phyloP scores from a whole-genome alignment of 768 basidiomycete species.

The Tricholoma furcatifolium region DNA sequence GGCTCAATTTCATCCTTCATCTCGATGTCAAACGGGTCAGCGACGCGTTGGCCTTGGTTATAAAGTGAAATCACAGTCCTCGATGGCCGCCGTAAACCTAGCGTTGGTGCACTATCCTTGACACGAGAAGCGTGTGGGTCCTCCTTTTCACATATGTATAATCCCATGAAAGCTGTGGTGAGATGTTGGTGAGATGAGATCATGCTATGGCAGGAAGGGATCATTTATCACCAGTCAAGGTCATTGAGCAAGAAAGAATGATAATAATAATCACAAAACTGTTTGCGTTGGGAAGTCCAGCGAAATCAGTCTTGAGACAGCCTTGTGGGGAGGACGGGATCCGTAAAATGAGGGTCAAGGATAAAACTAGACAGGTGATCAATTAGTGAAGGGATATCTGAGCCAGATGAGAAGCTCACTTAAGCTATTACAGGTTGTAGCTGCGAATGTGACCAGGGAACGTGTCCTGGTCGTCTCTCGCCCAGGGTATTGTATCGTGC shows the following conservation, averaged over 20 bases:
- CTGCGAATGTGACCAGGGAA: constrained; percentile 14
- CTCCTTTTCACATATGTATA: constrained; percentile 12
- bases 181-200: not conserved
- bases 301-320: constrained; percentile 30
- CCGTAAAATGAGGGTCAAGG: constrained; percentile 23
- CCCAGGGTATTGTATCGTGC: constrained; percentile 12
- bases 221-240: constrained; percentile 23
- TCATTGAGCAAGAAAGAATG: constrained; percentile 26
- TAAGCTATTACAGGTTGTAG: constrained; percentile 7
- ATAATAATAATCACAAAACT: constrained; percentile 21
- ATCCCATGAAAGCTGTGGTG: constrained; percentile 4
- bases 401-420: constrained; percentile 5
- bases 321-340: constrained; percentile 18
- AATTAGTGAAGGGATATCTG: not conserved
- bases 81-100: constrained; percentile 1
- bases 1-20: not conserved
- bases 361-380: constrained; percentile 13
- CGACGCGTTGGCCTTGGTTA: not conserved
- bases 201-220: not conserved
- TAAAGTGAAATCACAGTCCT: constrained; percentile 13
- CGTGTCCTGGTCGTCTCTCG: constrained; percentile 9
- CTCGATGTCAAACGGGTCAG: not conserved
- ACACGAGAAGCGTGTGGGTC: not conserved
- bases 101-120: not conserved
- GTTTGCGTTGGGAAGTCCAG: constrained; percentile 18